Base-by-base conservation (phyloP, 305 asterid species). In the Rubia peregrina region DNA sequence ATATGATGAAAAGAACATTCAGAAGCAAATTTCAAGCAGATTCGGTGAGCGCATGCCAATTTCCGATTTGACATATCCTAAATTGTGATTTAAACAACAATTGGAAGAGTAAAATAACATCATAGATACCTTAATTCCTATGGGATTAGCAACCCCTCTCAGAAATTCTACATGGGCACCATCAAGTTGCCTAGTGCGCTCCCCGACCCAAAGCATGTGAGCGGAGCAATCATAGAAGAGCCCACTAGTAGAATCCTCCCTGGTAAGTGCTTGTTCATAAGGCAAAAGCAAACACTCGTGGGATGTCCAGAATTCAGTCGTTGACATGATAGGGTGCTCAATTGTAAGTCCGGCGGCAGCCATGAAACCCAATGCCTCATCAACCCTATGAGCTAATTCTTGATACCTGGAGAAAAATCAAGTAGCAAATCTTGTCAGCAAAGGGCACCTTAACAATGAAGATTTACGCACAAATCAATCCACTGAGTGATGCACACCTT, bases 131-230 rank as follows among this genome's bases (percentile, higher is more conserved):
- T 88, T 90, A 71, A 90, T 88, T 60, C 96, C 96, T 22, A 88
- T 86, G 21, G 95, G 95, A 60, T 90, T 90, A 5, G 95, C 86
- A 30, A 90, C 89, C 61, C 96, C 96, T 77, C 93, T 76, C 77
- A 90, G 74, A 60, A 90, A 90, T 82, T 90, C 96, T 0, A 90
- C 90, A 4, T 88, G 96, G 43, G 90, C 87, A 21, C 96, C 96
- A 49, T 90, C 95, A 0, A 90, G 83, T 78, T 90, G 96, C 83
- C 95, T 78, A 13, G 95, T 90, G 12, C 96, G 81, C 17, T 90
- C 96, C 24, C 96, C 95, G 11, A 88, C 96, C 95, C 96, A 90
- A 16, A 90, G 86, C 92, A 90, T 86, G 77, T 90, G 96, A 24
- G 96, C 95, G 0, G 96, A 90, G 82, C 96, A 90, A 73, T 90